Conservation (phyloP, 192 early-diverging fungal species). For the Gonapodya sp. region DNA sequence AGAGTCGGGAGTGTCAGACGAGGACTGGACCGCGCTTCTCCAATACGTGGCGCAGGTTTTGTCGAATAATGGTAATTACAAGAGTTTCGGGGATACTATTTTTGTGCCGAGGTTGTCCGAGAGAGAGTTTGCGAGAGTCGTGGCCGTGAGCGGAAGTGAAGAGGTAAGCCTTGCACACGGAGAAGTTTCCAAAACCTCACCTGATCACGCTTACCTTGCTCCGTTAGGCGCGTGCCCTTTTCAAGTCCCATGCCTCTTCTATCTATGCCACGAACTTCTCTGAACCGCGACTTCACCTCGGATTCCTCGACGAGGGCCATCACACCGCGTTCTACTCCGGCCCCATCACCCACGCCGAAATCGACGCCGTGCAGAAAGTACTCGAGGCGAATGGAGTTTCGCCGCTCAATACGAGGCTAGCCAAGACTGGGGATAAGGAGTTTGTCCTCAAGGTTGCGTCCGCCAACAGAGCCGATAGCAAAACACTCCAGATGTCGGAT, state of each 20-base stretch:
- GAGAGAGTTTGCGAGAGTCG: slow-evolving; percentile 31
- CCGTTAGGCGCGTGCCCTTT: slow-evolving; percentile 18
- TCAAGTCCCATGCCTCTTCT: slow-evolving; percentile 12
- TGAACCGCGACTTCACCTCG: slow-evolving; percentile 31
- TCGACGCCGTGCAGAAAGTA: slow-evolving; percentile 23
- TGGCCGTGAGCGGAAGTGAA: slow-evolving; percentile 23
- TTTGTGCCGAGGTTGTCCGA: slow-evolving; percentile 38
- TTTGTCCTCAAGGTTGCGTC: slow-evolving; percentile 31
- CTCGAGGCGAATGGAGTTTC: slow-evolving; percentile 29
- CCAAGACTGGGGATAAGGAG: slow-evolving; percentile 23
- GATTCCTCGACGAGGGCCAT: slow-evolving; percentile 51
- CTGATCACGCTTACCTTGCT: neutral
- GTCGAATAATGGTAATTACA: slow-evolving; percentile 48
- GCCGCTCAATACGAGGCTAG: slow-evolving; percentile 31
- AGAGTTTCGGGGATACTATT: slow-evolving; percentile 53
- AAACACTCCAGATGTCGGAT: slow-evolving; percentile 19
- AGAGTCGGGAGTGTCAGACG: slow-evolving; percentile 28
- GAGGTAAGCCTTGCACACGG: slow-evolving; percentile 12
- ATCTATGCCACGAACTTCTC: slow-evolving; percentile 33
- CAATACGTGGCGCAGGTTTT: slow-evolving; percentile 41
- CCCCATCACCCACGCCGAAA: slow-evolving; percentile 40
- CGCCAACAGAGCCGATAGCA: slow-evolving; percentile 13
- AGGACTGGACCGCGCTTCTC: slow-evolving; percentile 38
- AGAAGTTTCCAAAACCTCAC: neutral
- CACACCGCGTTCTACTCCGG: slow-evolving; percentile 44